Base-by-base conservation (phyloP, 495 filamentous ascomycete genomes). In the Neurospora terricola region DNA sequence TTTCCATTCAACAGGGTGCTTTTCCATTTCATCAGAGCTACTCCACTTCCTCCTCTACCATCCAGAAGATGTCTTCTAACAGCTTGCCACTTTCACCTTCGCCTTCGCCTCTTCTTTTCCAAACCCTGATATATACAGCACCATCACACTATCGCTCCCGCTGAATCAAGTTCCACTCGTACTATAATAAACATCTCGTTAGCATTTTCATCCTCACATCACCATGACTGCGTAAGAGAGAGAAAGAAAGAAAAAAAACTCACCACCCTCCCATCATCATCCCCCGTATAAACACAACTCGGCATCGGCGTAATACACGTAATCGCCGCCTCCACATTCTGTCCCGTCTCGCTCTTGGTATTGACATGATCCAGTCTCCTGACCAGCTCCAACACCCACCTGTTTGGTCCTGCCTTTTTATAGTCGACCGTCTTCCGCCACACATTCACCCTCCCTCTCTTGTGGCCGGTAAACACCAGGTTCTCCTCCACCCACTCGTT, bases 401-500 rank as follows among this genome's bases (percentile, higher is more conserved):
- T 78, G 6, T 8, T 37, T 37, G 7, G 7, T 37, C 84, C 84
- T 10, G 77, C 79, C 69, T 74, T 78, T 14, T 30, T 27, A 9
- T 9, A 34, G 34, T 66, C 77, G 1, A 88, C 81, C 12, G 80
- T 78, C 75, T 88, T 87, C 34, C 84, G 81, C 88, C 88, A 90
- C 40, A 87, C 89, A 80, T 97, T 97, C 45, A 95, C 95, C 12
- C 94, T 87, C 0, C 96, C 96, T 69, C 90, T 82, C 78, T 86
- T 85, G 77, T 98, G 96, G 0, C 96, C 96, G 0, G 95, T 98
- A 69, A 99, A 92, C 40, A 98, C 82, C 42, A 99, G 83, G 40
- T 92, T 90, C 42, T 91, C 90, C 83, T 96, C 94, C 0, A 97
- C 85, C 92, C 94, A 98, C 84, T 97, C 96, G 75, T 94, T 97